These are phyloP conservation scores for Calonectria ilicicola DNA, from an alignment of 2,329 filamentous ascomycete genomes.

Conservation along the genomic window DNA sequence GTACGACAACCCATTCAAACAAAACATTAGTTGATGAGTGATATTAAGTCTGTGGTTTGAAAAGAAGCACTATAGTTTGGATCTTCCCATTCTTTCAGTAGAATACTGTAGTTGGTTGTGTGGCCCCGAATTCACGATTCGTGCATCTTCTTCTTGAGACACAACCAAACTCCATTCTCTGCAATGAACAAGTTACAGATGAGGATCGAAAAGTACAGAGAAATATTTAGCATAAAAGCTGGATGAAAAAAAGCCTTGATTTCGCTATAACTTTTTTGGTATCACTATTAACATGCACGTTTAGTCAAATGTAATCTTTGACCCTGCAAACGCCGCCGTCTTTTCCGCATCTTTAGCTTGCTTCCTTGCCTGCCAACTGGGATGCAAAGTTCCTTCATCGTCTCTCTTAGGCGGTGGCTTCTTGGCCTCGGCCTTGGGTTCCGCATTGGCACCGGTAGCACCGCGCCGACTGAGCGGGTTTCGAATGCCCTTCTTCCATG, in stretches of 20 bases:
- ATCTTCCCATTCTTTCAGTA: too few relatives aligned
- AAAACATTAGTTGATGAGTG: too few relatives aligned
- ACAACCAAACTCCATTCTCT: too few relatives aligned
- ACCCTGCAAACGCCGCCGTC: constrained; percentile 65
- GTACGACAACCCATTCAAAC: too few relatives aligned
- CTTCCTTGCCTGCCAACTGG: constrained; percentile 74
- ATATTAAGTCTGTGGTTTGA: too few relatives aligned
- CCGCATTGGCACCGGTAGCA: background rate
- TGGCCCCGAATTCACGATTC: too few relatives aligned
- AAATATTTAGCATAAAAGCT: background rate
- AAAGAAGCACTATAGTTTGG: too few relatives aligned
- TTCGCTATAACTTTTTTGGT: constrained; percentile 15
- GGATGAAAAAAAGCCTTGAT: background rate
- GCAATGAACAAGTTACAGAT: too few relatives aligned
- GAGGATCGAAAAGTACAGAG: background rate
- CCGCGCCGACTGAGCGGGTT: constrained; percentile 47
- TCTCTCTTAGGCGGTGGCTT: constrained; percentile 51
- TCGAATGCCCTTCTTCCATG: constrained; percentile 66
- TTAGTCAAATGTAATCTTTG: constrained; percentile 70
- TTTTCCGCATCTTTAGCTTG: constrained; percentile 69
- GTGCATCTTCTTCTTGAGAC: too few relatives aligned
- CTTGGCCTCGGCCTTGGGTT: constrained; percentile 25
- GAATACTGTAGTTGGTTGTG: too few relatives aligned
- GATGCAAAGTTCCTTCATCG: constrained; percentile 69
- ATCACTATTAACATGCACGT: constrained; percentile 29